Conservation (phyloP, 768 basidiomycete species). For the Tylopilus sp. region DNA sequence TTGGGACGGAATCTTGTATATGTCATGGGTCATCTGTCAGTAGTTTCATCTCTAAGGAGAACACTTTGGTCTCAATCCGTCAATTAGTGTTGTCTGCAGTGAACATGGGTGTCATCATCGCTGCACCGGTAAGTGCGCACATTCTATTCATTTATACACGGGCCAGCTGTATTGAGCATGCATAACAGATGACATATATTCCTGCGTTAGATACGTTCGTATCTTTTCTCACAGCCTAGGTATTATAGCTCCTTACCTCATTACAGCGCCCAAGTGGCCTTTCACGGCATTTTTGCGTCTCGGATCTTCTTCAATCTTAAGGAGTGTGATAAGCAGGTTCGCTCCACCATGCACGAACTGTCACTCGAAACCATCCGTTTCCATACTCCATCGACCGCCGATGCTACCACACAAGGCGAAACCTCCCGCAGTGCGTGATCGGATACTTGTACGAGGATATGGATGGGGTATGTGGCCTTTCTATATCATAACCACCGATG, state of each 20-base stretch:
- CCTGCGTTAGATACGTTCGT: constrained; percentile 23
- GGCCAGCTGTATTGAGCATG: neutral
- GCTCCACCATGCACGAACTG: neutral
- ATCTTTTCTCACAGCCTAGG: neutral
- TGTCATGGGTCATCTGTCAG: no score
- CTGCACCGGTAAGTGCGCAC: constrained; percentile 18
- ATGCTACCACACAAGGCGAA: neutral
- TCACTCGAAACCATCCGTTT: constrained; percentile 9
- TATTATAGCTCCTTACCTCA: constrained; percentile 3
- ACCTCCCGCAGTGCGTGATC: neutral
- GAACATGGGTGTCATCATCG: constrained; percentile 14
- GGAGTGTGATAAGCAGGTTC: constrained; percentile 10
- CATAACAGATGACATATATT: constrained; percentile 5
- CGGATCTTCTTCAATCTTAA: no score
- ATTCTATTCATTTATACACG: neutral
- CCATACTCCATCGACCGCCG: neutral
- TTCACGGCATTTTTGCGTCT: constrained; percentile 26
- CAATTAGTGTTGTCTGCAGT: no score
- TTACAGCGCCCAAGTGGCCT: constrained; percentile 24
- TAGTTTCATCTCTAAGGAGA: no score
- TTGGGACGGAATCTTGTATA: no score
- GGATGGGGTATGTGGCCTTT: no score
- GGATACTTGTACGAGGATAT: no score
- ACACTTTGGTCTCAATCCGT: no score
- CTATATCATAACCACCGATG: no score